phyloP scores from a whole-genome alignment of 306 rosid genomes.

The Argentina anserina region DNA sequence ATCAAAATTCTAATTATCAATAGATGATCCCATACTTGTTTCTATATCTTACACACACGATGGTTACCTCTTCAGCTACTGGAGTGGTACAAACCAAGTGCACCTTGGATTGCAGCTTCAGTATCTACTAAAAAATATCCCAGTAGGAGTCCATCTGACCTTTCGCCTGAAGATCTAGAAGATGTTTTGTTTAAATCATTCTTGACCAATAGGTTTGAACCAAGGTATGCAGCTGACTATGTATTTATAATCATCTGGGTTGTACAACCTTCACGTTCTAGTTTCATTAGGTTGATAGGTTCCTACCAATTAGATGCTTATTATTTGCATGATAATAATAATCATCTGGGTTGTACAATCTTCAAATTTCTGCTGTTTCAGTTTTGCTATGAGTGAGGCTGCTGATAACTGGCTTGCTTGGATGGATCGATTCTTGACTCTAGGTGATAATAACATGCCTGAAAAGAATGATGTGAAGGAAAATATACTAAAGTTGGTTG shows the following conservation, averaged over 20 bases:
- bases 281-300: not conserved
- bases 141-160: conserved; percentile 28
- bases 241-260: not conserved
- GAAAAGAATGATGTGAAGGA: conserved; percentile 32
- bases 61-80: conserved; percentile 56
- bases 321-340: too few species aligned
- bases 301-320: not conserved
- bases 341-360: too few species aligned
- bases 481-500: conserved; percentile 48
- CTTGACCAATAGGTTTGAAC: conserved; percentile 55
- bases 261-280: not conserved
- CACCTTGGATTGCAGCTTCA: conserved; percentile 60
- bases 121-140: conserved; percentile 7
- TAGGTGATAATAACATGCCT: conserved; percentile 25
- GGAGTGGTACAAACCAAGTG: conserved; percentile 45
- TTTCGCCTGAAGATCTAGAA: conserved; percentile 43
- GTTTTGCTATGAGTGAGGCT: conserved; percentile 45
- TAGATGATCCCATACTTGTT: not conserved
- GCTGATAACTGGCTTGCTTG: conserved; percentile 66
- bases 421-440: conserved; percentile 54
- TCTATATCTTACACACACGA: conserved; percentile 4
- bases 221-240: conserved; percentile 48
- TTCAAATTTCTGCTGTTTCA: conserved; percentile 35
- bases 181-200: conserved; percentile 51
- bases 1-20: not conserved